Percentiles rank a stretch among this genome's conserved stretches.
These are phyloP conservation scores for Beauveria sp. DNA, from an alignment of 2,329 filamentous ascomycete genomes.

Conservation along the genomic window DNA sequence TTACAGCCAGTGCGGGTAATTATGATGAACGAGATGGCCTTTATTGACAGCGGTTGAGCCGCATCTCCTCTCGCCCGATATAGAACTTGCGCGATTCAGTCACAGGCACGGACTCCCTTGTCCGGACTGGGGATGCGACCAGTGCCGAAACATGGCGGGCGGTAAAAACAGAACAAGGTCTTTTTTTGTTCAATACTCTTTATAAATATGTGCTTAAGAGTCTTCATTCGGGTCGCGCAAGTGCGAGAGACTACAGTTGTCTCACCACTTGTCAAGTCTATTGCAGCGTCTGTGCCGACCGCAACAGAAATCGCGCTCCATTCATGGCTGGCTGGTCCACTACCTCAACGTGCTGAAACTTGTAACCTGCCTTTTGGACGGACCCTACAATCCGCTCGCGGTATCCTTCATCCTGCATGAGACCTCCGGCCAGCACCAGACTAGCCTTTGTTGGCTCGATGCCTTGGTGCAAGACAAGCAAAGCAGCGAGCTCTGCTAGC, in stretches of 20 bases:
- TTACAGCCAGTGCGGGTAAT: slow-evolving; percentile 11
- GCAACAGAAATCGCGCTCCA: slow-evolving; percentile 11
- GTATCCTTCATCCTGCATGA: slow-evolving; percentile 16
- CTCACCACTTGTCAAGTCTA: not conserved
- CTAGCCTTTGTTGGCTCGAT: slow-evolving; percentile 13
- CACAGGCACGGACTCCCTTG: not conserved
- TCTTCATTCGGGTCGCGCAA: not conserved
- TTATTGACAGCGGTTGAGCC: slow-evolving; percentile 1
- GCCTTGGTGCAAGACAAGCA: slow-evolving; percentile 13
- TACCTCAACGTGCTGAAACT: slow-evolving; percentile 13
- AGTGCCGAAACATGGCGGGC: not conserved
- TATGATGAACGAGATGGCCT: not conserved
- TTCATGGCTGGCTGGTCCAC: slow-evolving; percentile 14
- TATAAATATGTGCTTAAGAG: not conserved
- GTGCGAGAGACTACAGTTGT: not conserved
- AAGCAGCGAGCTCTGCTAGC: slow-evolving; percentile 13
- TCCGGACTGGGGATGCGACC: not conserved
- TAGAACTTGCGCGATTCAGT: slow-evolving; percentile 6
- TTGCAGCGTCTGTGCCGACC: not conserved
- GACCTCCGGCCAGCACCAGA: slow-evolving; percentile 18
- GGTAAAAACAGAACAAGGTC: not conserved
- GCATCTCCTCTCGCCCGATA: slow-evolving; percentile 7
- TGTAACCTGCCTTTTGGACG: slow-evolving; percentile 11
- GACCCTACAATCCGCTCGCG: slow-evolving; percentile 8
- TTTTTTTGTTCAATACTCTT: not conserved